Conservation (phyloP, 2,329 filamentous ascomycete genomes). For the Hansfordia pulvinata region DNA sequence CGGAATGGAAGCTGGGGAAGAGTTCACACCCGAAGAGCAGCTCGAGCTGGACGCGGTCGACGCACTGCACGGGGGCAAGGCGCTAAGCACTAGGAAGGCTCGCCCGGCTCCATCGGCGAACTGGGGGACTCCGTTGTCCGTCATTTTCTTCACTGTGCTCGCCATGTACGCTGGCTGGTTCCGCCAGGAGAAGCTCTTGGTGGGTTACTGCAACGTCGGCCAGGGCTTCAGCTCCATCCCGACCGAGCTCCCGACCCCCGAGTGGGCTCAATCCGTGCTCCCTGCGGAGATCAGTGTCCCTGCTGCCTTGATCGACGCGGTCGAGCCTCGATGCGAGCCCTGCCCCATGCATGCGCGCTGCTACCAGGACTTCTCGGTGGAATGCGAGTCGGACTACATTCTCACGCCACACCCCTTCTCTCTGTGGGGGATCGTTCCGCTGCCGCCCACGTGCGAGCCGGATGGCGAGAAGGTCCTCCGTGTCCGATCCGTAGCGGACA, state of each 20-base stretch:
- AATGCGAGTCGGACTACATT: constrained; percentile 80
- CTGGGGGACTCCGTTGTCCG: constrained; percentile 52
- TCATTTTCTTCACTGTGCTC: constrained; percentile 57
- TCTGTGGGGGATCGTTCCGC: constrained; percentile 64
- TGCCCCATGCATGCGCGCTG: constrained; percentile 89
- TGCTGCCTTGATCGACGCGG: constrained; percentile 53
- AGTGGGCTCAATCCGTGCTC: constrained; percentile 22
- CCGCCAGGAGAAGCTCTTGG: constrained; percentile 87
- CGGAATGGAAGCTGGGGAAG: constrained; percentile 61
- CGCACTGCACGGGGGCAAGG: constrained; percentile 35
- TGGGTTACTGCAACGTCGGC: constrained; percentile 87
- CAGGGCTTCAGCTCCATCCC: constrained; percentile 42
- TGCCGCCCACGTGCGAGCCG: constrained; percentile 85
- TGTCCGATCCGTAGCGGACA: constrained; percentile 77
- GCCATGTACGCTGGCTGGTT: constrained; percentile 70
- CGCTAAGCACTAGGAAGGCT: constrained; percentile 23
- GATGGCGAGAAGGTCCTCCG: constrained; percentile 85
- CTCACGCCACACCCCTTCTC: constrained; percentile 74
- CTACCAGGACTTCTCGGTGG: constrained; percentile 60
- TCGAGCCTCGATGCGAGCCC: constrained; percentile 73
- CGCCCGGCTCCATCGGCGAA: constrained; percentile 24
- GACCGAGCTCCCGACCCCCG: constrained; percentile 25
- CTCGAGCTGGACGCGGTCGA: constrained; percentile 65
- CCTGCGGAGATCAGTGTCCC: constrained; percentile 52
- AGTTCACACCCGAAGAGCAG: constrained; percentile 88